phyloP scores from a whole-genome alignment of 1,284 basidiomycete species.

The Ceratobasidium sp. region DNA sequence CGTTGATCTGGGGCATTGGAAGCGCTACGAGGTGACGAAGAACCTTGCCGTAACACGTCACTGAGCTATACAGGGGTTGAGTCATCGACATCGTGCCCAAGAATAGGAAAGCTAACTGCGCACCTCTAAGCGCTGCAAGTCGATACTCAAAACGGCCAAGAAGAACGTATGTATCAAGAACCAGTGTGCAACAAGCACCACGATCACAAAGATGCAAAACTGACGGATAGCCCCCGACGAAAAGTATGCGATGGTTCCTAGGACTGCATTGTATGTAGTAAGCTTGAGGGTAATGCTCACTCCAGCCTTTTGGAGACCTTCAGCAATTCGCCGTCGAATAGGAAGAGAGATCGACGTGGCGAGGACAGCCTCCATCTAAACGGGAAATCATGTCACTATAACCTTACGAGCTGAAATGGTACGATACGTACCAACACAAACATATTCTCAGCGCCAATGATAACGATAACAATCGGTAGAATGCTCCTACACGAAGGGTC shows the following conservation, averaged over 20 bases:
- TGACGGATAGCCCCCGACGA: conserved; percentile 84
- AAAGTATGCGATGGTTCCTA: conserved; percentile 78
- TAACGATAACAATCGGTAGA: conserved; percentile 91
- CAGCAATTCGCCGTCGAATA: conserved; percentile 89
- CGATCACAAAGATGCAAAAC: conserved; percentile 91
- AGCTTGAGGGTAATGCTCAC: conserved; percentile 92
- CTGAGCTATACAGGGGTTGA: conserved; percentile 61
- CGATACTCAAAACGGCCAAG: conserved; percentile 85
- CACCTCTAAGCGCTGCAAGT: conserved; percentile 86
- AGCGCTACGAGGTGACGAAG: conserved; percentile 11
- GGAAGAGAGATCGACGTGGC: conserved; percentile 87
- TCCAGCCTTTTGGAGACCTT: conserved; percentile 85
- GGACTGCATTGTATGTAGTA: conserved; percentile 80
- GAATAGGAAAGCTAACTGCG: conserved; percentile 45
- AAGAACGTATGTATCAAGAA: conserved; percentile 93
- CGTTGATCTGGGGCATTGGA: conserved; percentile 32
- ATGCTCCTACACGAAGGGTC: conserved; percentile 63
- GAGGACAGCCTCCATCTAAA: conserved; percentile 83
- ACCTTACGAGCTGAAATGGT: background rate
- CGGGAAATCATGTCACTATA: conserved; percentile 10
- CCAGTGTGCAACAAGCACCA: conserved; percentile 94
- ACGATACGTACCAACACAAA: conserved; percentile 74
- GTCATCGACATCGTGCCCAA: background rate
- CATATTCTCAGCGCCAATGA: conserved; percentile 98
- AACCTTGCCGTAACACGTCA: conserved; percentile 73